Evolutionary conservation across 2,329 filamentous ascomycete genomes (phyloP).

Genomic region (Ascochyta fabae): DNA sequence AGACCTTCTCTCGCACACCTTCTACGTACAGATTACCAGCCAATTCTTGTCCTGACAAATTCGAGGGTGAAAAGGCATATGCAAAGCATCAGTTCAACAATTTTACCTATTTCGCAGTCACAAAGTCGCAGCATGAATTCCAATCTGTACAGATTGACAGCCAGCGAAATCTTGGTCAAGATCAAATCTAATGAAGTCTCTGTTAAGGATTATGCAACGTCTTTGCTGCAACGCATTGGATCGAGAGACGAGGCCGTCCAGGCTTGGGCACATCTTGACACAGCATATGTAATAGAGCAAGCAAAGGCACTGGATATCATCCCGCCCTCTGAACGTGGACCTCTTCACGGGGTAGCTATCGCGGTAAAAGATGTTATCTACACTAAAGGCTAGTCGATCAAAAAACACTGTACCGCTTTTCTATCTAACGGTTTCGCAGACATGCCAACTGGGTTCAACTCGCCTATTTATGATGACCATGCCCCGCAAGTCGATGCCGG

Average conservation of each 20-base stretch:
- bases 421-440: constrained; percentile 35
- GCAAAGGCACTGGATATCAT: constrained; percentile 60
- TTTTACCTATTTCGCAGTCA: neutral
- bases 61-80: neutral
- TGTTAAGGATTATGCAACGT: constrained; percentile 40
- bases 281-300: constrained; percentile 54
- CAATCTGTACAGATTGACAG: constrained; percentile 22
- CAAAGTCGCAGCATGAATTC: neutral
- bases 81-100: neutral
- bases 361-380: constrained; percentile 66
- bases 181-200: constrained; percentile 32
- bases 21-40: too few species aligned
- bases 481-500: constrained; percentile 59
- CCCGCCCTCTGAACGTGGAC: constrained; percentile 57
- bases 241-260: constrained; percentile 33
- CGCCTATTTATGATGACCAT: constrained; percentile 59
- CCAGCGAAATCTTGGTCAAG: constrained; percentile 30
- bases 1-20: too few species aligned
- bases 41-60: too few species aligned
- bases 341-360: constrained; percentile 64
- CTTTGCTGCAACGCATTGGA: constrained; percentile 36
- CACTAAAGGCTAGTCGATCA: constrained; percentile 47
- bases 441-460: constrained; percentile 65
- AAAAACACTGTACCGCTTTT: neutral
- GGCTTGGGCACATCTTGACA: constrained; percentile 42